Base-by-base conservation (phyloP, 225 moss, liverwort and hornwort species). In the Marchantia paleacea region DNA sequence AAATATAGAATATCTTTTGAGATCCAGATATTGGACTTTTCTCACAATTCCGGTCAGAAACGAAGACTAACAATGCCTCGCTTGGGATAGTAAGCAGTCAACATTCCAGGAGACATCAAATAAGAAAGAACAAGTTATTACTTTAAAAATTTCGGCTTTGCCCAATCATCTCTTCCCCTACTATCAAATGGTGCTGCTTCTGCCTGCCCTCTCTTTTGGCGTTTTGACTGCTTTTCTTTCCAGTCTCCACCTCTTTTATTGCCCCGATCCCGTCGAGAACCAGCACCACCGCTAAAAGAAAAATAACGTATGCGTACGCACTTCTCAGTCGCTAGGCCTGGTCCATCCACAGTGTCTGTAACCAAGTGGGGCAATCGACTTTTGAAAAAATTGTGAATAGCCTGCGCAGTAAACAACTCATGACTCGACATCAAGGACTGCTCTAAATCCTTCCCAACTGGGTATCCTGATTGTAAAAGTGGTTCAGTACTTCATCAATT, bases 301-400 rank as follows among this genome's bases (percentile, higher is more conserved):
- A 86, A 86, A 89, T 92, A 90, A 77, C 99, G 90, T 71, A 99
- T 85, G 29, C 99, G 95, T 50, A 99, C 88, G 80, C 95, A 92
- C 83, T 95, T 99, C 73, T 89, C 88, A 24, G 75, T 90, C 78
- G 89, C 80, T 73, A 78, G 77, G 64, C 85, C 83, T 57, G 89
- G 87, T 55, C 95, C 95, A 84, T 99, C 99, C 55, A 99, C 89
- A 22, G 95, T 95, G 76, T 99, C 99, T 62, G 95, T 91, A 52
- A 92, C 91, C 58, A 99, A 80, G 79, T 89, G 91, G 10, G 94
- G 87, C 79, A 99, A 85, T 64, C 85, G 89, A 81, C 76, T 81
- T 83, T 99, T 99, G 80, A 95, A 92, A 78, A 99, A 99, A 52
- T 82, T 84, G 85, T 99, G 99, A 57, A 99, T 84, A 60, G 85